Evolutionary conservation across 2,329 filamentous ascomycete species (phyloP).

Genomic region (Xylaria sp.): DNA sequence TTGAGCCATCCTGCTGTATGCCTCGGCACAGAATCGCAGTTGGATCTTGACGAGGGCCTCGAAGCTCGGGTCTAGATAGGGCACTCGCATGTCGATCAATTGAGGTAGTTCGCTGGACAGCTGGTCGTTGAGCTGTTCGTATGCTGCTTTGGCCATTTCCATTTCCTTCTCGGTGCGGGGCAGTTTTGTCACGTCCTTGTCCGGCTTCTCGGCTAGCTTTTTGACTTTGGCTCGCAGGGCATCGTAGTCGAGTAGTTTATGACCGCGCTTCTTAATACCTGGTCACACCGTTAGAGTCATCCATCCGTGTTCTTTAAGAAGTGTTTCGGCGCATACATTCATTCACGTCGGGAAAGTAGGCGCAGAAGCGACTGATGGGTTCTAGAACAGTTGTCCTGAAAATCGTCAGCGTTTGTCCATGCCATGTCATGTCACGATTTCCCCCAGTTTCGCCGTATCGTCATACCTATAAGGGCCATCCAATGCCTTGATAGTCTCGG

Average conservation of each 20-base stretch:
- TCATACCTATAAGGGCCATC: slow-evolving; percentile 88
- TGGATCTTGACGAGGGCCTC: slow-evolving; percentile 99
- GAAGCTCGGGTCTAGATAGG: slow-evolving; percentile 96
- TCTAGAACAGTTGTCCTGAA: slow-evolving; percentile 88
- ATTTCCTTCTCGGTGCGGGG: slow-evolving; percentile 96
- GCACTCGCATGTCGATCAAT: slow-evolving; percentile 94
- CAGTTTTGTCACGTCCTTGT: slow-evolving; percentile 97
- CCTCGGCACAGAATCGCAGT: slow-evolving; percentile 95
- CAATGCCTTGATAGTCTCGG: slow-evolving; percentile 97
- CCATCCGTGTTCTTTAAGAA: neutral
- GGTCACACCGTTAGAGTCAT: slow-evolving; percentile 39
- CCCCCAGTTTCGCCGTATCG: too few species aligned
- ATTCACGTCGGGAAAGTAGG: slow-evolving; percentile 99
- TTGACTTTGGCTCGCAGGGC: slow-evolving; percentile 95
- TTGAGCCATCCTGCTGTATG: slow-evolving; percentile 97
- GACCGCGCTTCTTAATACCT: slow-evolving; percentile 97
- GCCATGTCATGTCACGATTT: neutral
- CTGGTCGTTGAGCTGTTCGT: slow-evolving; percentile 98
- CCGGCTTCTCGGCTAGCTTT: slow-evolving; percentile 95
- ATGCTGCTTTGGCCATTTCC: slow-evolving; percentile 91
- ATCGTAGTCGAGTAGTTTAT: slow-evolving; percentile 99
- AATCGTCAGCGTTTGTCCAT: slow-evolving; percentile 11
- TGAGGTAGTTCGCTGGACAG: slow-evolving; percentile 92
- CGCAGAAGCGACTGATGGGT: slow-evolving; percentile 94
- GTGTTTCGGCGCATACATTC: slow-evolving; percentile 71